Evolutionary conservation across 768 basidiomycete species (phyloP).

Genomic region (Pholiota conissans): DNA sequence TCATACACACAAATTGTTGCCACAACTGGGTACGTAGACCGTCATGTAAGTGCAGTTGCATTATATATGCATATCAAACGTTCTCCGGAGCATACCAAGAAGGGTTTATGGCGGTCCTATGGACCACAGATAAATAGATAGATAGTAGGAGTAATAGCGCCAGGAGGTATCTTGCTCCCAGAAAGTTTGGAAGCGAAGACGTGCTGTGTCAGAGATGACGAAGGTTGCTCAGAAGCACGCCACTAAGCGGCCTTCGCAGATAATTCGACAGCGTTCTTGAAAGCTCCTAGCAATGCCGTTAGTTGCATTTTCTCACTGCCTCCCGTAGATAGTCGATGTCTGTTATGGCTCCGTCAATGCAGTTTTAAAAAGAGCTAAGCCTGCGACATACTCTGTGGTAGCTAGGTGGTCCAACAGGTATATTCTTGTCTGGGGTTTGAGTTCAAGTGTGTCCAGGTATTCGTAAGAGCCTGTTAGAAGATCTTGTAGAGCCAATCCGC

Average conservation of each 20-base stretch:
- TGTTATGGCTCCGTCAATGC: slow-evolving; percentile 28
- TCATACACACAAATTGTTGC: no score
- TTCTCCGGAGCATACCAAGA: no score
- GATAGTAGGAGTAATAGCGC: no score
- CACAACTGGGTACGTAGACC: no score
- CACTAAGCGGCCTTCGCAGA: slow-evolving; percentile 38
- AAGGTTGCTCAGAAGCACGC: no score
- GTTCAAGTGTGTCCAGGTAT: slow-evolving; percentile 81
- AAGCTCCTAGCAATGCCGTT: slow-evolving; percentile 86
- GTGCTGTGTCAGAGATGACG: not conserved
- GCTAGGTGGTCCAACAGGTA: slow-evolving; percentile 93
- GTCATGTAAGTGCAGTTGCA: no score
- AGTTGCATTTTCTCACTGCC: slow-evolving; percentile 94
- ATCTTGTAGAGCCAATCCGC: slow-evolving; percentile 94
- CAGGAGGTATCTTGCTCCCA: not conserved
- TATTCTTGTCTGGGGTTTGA: slow-evolving; percentile 83
- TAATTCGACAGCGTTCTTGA: slow-evolving; percentile 90
- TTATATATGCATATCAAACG: no score
- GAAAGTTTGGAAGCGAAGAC: not conserved
- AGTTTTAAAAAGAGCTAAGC: not conserved
- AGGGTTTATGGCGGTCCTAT: no score
- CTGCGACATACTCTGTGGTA: slow-evolving; percentile 81
- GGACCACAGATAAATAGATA: no score
- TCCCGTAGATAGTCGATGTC: slow-evolving; percentile 89
- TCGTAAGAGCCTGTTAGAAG: slow-evolving; percentile 91